Conservation (phyloP, 768 basidiomycete species). For the Lepiota venenata region DNA sequence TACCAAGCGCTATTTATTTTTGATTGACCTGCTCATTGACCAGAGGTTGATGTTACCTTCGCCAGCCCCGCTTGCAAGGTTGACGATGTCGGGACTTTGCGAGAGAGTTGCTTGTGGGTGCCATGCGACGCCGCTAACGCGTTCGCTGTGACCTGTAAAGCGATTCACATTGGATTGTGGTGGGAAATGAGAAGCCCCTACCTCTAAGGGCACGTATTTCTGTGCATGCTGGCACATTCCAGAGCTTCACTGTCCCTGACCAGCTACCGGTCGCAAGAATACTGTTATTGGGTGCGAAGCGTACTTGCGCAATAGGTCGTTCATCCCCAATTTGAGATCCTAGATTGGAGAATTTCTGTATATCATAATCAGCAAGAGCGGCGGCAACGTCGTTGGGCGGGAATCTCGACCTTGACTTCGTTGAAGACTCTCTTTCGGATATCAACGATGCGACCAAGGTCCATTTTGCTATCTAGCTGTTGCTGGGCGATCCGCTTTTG, state of each 20-base stretch:
- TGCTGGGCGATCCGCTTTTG: conserved; percentile 92
- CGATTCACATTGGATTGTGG: conserved; percentile 11
- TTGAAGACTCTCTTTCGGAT: conserved; percentile 87
- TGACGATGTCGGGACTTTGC: conserved; percentile 60
- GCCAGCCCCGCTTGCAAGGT: conserved; percentile 88
- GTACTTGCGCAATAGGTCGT: conserved; percentile 88
- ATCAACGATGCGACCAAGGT: conserved; percentile 87
- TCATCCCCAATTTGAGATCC: conserved; percentile 99
- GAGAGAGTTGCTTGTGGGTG: conserved; percentile 89
- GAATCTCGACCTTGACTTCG: conserved; percentile 74
- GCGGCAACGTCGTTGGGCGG: too few relatives aligned
- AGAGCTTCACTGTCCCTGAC: conserved; percentile 93
- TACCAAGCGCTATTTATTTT: neutral
- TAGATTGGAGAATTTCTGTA: conserved; percentile 82
- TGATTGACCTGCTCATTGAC: conserved; percentile 74
- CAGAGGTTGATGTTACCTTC: conserved; percentile 86
- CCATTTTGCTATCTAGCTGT: conserved; percentile 83
- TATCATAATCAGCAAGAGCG: neutral
- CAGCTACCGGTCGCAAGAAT: conserved; percentile 92
- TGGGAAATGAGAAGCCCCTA: conserved; percentile 21
- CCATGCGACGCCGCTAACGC: conserved; percentile 96
- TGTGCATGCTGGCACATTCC: conserved; percentile 93
- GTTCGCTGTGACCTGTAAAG: conserved; percentile 75
- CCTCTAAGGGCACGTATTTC: conserved; percentile 74
- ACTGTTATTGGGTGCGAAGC: conserved; percentile 90